phyloP scores from a whole-genome alignment of 2,329 filamentous ascomycete genomes.

The Chaetomium sp. region DNA sequence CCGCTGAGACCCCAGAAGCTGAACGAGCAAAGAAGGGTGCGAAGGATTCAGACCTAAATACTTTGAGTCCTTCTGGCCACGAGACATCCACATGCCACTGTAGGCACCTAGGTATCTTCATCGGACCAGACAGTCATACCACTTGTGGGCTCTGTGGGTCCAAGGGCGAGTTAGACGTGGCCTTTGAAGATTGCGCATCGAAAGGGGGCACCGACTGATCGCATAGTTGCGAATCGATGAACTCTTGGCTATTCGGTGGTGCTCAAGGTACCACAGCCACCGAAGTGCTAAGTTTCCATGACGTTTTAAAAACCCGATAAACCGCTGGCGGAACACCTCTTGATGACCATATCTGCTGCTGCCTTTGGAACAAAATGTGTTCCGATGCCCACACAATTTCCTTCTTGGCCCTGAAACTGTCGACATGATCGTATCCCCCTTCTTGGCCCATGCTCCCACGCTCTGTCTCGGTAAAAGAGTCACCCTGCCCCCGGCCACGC shows the following conservation, averaged over 20 bases:
- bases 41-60: neutral
- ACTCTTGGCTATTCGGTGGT: neutral
- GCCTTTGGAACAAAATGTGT: neutral
- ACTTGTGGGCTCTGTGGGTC: too few species aligned
- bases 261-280: neutral
- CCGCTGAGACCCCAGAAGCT: neutral
- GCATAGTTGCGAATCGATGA: neutral
- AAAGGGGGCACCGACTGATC: neutral
- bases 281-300: neutral
- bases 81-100: neutral
- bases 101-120: neutral
- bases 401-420: neutral
- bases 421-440: neutral
- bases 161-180: neutral
- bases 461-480: too few species aligned
- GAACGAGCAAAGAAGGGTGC: too few species aligned
- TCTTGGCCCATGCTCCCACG: neutral
- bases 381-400: neutral
- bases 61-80: neutral
- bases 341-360: neutral
- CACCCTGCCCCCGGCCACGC: neutral
- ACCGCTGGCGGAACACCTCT: too few species aligned
- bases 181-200: neutral
- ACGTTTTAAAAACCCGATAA: neutral
- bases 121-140: neutral